A percentile compares a stretch with the other conserved stretches of the same genome.
Conservation (phyloP, 2,329 filamentous ascomycete species). For the Talaromyces verruculosus region DNA sequence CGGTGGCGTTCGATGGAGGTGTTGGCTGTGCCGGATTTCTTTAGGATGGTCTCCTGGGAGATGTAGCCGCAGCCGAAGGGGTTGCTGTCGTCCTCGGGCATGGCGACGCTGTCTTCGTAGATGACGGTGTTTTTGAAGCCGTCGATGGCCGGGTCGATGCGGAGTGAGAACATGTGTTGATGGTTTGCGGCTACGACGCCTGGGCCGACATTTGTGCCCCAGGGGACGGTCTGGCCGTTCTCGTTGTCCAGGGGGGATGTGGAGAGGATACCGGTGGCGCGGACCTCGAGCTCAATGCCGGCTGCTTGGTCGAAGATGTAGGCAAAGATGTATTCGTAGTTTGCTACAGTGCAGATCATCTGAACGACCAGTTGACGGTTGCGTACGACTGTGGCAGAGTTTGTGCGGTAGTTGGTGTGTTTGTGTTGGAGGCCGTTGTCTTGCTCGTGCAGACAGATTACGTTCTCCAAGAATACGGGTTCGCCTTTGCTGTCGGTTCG, state of each 20-base stretch:
- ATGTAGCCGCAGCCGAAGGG: constrained; percentile 59
- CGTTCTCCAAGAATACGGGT: constrained; percentile 55
- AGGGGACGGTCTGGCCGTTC: constrained; percentile 62
- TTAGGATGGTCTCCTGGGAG: constrained; percentile 51
- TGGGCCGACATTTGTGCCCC: constrained; percentile 68
- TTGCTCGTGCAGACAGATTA: constrained; percentile 69
- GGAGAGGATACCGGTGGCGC: constrained; percentile 68
- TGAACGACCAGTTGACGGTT: constrained; percentile 67
- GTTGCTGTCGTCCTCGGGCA: constrained; percentile 56
- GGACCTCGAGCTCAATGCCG: constrained; percentile 65
- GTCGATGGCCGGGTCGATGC: constrained; percentile 61
- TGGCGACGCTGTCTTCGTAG: constrained; percentile 58
- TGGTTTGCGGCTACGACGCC: constrained; percentile 68
- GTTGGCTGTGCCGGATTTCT: constrained; percentile 48
- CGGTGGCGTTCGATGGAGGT: constrained; percentile 51
- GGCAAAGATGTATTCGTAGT: constrained; percentile 72
- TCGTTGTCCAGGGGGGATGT: constrained; percentile 61
- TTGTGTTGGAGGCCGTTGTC: constrained; percentile 70
- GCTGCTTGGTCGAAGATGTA: constrained; percentile 72
- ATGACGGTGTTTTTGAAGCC: constrained; percentile 56
- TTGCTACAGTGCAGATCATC: constrained; percentile 68
- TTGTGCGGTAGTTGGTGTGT: constrained; percentile 69
- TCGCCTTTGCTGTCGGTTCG: constrained; percentile 56
- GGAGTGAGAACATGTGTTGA: constrained; percentile 71
- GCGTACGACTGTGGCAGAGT: constrained; percentile 61